Evolutionary conservation across 78 protist species (phyloP), one percentile per base, ranked within the genome.

Genomic region (Dictyostelium citrinum): DNA sequence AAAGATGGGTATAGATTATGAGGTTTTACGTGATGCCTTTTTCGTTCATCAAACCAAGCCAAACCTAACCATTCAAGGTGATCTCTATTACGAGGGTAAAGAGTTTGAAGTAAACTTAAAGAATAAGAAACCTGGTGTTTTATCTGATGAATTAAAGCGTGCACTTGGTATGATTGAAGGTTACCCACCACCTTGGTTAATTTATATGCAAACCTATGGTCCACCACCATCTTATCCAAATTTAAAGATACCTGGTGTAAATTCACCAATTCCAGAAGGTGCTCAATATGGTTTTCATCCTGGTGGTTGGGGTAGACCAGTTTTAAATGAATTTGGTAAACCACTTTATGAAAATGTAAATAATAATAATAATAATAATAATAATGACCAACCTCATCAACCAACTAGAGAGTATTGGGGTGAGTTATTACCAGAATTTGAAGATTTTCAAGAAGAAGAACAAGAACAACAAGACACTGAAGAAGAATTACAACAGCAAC

Each of bases 151-250:
- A 17, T 97, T 98, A 8, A 33, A 43, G 10, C 49, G 76, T 31
- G 99, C 99, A 9, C 94, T 98, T 29, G 99, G 99, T 31, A 98
- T 98, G 98, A 96, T 88, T 3, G 94, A 90, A 2, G 96, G 97
- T 1, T 90, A 84, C 24, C 99, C 99, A 16, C 99, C 99, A 51
- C 99, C 99, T 16, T 99, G 99, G 99, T 97, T 99, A 16, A 83
- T 97, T 83, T 95, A 95, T 96, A 98, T 99, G 99, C 99, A 99
- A 95, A 81, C 96, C 0, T 74, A 68, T 78, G 98, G 99, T 5
- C 98, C 98, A 33, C 99, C 99, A 7, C 99, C 99, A 8, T 83
- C 99, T 7, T 99, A 98, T 81, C 99, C 99, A 0, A 90, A 70
- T 37, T 93, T 99, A 31, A 94, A 95, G 29, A 92, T 99, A 14